Evolutionary conservation across 2,329 filamentous ascomycete species (phyloP).

Genomic region (Aspergillus pseudonomiae): DNA sequence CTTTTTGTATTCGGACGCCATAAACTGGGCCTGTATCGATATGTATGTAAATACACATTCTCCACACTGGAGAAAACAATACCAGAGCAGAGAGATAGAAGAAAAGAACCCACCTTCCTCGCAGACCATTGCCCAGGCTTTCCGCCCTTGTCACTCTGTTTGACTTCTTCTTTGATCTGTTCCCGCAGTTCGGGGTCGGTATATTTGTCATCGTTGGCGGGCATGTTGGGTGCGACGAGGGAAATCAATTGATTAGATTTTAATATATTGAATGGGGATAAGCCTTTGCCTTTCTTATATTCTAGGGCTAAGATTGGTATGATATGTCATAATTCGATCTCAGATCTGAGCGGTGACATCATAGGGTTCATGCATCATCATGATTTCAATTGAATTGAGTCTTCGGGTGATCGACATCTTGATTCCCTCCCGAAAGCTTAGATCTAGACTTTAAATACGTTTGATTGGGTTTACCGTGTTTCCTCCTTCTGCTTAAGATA

Average conservation of each 20-base stretch:
- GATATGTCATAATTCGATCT: neutral
- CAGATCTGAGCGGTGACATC: neutral
- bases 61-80: no score
- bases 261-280: no score
- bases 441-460: neutral
- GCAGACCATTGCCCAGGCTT: slow-evolving; percentile 55
- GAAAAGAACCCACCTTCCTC: slow-evolving; percentile 40
- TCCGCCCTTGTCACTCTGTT: slow-evolving; percentile 50
- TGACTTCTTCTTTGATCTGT: slow-evolving; percentile 51
- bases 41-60: neutral
- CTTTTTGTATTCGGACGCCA: slow-evolving; percentile 52
- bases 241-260: no score
- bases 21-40: slow-evolving; percentile 46
- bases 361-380: neutral
- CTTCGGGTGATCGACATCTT: neutral
- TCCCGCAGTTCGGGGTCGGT: slow-evolving; percentile 51
- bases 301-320: no score
- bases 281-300: no score
- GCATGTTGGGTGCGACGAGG: slow-evolving; percentile 34
- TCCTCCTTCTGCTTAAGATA: no score
- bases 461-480: neutral
- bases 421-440: neutral
- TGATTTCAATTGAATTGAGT: neutral
- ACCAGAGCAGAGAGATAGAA: neutral
- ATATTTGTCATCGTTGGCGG: slow-evolving; percentile 50